Evolutionary conservation across 1,284 basidiomycete species (phyloP), one percentile per base, ranked within the genome.

Genomic region (Irpex rosettiformis): DNA sequence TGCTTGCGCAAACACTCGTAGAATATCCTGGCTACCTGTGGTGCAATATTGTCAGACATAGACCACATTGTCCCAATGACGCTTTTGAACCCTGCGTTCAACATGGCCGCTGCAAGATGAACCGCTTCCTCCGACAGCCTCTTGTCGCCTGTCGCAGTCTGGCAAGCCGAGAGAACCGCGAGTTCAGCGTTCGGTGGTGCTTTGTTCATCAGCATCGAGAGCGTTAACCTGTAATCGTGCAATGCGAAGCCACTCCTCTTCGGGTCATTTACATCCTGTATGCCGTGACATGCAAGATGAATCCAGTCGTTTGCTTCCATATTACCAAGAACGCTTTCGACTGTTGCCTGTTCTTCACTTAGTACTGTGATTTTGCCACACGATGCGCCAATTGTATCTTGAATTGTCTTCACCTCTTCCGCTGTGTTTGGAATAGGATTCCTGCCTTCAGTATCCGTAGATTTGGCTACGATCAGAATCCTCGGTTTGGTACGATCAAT

Each of bases 31-130:
- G 55, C 55, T 11, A 57, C 28, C 16, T 18, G 13, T 16, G 55
- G 47, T n/a, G 33, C 55, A 40, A 33, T 48, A 7, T 51, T 48
- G 18, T 52, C 55, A n/a, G 28, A 21, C 24, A 45, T 68, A 16
- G 60, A 58, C 75, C 75, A 78, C 63, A 77, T 62, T 30, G 77
- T 75, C n/a, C 73, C 77, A 10, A 79, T 64, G 1, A 77, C 76
- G 28, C 67, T 71, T 6, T 65, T 59, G 56, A 72, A 68, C 6
- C 75, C 76, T 7, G 64, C 62, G 45, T 73, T 74, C 52, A 71
- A 70, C 58, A 76, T 45, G 0, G 69, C 72, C 1, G 72, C 70
- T 6, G 72, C 69, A 5, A 77, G 69, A 59, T 76, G 73, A 5
- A 75, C 60, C 6, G 63, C 64, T 57, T 77, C 74, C 40, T 76